Percentiles rank a stretch among this genome's conserved stretches.
phyloP scores from a whole-genome alignment of 768 basidiomycete genomes.

The Sutorius australiensis region DNA sequence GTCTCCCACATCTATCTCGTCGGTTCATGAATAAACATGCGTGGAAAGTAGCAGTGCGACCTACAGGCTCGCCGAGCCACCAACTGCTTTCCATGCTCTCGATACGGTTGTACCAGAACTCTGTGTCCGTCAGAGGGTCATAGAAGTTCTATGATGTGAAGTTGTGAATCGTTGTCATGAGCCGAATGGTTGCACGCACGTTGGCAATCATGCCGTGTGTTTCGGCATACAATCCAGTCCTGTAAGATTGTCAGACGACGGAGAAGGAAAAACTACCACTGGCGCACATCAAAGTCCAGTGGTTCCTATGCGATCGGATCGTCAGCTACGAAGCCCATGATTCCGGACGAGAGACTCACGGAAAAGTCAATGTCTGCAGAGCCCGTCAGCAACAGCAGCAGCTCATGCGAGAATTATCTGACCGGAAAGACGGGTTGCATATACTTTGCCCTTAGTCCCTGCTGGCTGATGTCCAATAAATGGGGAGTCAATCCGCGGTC shows the following conservation, averaged over 20 bases:
- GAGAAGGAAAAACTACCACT: not conserved
- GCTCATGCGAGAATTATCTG: slow-evolving; percentile 34
- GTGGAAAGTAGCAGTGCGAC: slow-evolving; percentile 19
- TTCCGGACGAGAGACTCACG: slow-evolving; percentile 47
- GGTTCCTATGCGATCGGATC: slow-evolving; percentile 54
- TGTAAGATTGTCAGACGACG: slow-evolving; percentile 27
- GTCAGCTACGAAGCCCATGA: not conserved
- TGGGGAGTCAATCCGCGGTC: slow-evolving; percentile 85
- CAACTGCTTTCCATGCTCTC: slow-evolving; percentile 62
- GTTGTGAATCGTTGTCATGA: not conserved
- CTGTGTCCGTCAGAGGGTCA: slow-evolving; percentile 60
- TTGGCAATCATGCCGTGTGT: slow-evolving; percentile 91
- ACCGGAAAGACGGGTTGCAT: slow-evolving; percentile 89
- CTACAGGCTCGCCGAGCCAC: slow-evolving; percentile 90
- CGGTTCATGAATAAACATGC: not conserved
- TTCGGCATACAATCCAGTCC: slow-evolving; percentile 88
- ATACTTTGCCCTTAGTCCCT: slow-evolving; percentile 83
- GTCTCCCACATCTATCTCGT: slow-evolving; percentile 83
- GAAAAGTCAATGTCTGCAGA: slow-evolving; percentile 79
- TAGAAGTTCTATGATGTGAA: slow-evolving; percentile 65
- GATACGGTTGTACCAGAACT: slow-evolving; percentile 69
- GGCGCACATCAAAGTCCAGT: slow-evolving; percentile 80
- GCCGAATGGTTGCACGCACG: slow-evolving; percentile 37
- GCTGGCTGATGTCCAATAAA: slow-evolving; percentile 71
- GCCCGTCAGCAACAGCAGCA: slow-evolving; percentile 1